Conservation (phyloP, 2,329 filamentous ascomycete species). For the Aspergillus viridinutans region DNA sequence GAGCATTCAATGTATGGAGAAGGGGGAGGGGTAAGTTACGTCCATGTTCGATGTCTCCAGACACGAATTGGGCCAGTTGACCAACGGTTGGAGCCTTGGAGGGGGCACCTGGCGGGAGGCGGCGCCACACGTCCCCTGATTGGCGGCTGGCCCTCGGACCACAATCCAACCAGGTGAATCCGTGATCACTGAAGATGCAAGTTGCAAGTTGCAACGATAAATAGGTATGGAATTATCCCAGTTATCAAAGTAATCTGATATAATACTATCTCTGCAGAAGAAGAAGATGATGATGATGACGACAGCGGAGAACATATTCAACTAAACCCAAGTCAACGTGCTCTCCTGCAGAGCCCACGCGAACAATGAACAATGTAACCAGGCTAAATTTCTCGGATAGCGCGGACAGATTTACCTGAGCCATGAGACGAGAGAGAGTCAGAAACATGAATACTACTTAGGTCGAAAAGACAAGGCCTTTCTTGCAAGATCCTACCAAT, state of each 20-base stretch:
- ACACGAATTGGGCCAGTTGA: background rate
- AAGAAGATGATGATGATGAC: background rate
- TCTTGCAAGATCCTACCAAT: background rate
- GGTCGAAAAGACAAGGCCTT: background rate
- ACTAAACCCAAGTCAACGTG: background rate
- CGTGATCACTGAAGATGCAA: background rate
- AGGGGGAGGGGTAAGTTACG: background rate
- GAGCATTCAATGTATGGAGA: background rate
- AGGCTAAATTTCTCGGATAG: background rate
- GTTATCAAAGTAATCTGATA: background rate
- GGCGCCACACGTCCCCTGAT: constrained; percentile 11
- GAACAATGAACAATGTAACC: background rate
- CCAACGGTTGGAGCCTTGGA: background rate
- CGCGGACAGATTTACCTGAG: background rate
- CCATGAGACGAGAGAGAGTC: background rate
- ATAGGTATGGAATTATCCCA: background rate
- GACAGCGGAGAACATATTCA: background rate
- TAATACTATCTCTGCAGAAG: background rate
- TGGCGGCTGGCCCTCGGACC: constrained; percentile 6
- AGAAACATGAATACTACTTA: background rate
- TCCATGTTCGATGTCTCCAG: too few species aligned
- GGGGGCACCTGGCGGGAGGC: constrained; percentile 6
- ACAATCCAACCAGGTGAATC: constrained; percentile 1
- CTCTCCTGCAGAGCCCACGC: background rate
- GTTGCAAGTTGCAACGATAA: background rate